Conservation (phyloP, 2,329 filamentous ascomycete genomes). For the Fusarium virguliforme region DNA sequence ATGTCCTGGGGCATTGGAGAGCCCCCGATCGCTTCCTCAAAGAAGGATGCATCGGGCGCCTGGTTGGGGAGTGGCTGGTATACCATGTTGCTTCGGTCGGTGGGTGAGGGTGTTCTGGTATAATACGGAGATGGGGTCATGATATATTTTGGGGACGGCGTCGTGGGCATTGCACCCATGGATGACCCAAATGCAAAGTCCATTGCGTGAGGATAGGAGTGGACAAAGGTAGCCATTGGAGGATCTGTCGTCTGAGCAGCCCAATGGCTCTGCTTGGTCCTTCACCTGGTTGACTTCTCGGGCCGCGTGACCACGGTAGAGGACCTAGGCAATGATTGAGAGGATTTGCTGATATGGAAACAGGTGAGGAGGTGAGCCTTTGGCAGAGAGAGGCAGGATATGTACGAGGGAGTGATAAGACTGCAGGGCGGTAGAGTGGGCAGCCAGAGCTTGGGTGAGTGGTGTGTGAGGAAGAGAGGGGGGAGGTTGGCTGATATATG, state of each 20-base stretch:
- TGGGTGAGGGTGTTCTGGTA: constrained; percentile 45
- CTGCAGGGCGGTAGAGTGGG: background rate
- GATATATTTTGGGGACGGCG: constrained; percentile 40
- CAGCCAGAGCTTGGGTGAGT: background rate
- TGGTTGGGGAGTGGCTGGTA: constrained; percentile 43
- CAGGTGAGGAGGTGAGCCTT: constrained; percentile 4
- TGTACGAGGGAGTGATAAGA: background rate
- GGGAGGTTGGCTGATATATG: constrained; percentile 35
- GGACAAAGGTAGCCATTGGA: constrained; percentile 42
- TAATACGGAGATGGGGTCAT: constrained; percentile 44
- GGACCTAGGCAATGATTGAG: background rate
- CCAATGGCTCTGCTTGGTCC: constrained; percentile 21
- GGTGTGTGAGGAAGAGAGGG: constrained; percentile 3
- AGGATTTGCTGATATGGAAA: constrained; percentile 5
- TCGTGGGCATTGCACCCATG: constrained; percentile 34
- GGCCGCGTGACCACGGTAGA: background rate
- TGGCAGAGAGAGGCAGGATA: constrained; percentile 4
- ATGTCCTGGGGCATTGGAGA: constrained; percentile 43
- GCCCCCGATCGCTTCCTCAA: constrained; percentile 49
- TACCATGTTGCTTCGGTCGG: constrained; percentile 36
- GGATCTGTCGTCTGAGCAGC: constrained; percentile 3
- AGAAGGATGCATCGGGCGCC: constrained; percentile 45
- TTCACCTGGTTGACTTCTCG: constrained; percentile 3
- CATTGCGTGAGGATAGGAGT: constrained; percentile 41
- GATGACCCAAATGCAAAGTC: constrained; percentile 35